Base-by-base conservation (phyloP, 2,329 filamentous ascomycete species). In the Thermothelomyces thermophilus region DNA sequence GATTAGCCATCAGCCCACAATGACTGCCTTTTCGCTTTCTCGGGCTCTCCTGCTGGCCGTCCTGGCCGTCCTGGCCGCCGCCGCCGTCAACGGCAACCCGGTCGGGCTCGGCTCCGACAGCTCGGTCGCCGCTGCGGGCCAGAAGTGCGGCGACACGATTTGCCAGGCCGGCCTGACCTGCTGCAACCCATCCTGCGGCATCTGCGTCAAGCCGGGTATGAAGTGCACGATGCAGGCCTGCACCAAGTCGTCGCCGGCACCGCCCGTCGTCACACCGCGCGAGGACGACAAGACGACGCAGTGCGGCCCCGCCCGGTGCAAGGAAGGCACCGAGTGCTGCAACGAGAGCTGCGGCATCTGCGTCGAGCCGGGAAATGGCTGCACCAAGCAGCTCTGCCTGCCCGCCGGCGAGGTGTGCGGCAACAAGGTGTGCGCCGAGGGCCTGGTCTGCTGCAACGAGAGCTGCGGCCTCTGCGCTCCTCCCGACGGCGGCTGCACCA, bases 391-490 rank as follows among this genome's bases (percentile, higher is more conserved):
- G 39, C n/a, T 56, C 35, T 61, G 59, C 37, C 22, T 26, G 22
- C 36, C 51, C 8, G 48, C 33, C 14, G 41, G 34, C n/a, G 41
- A 47, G 11, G 31, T 49, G 19, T 61, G 59, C 47, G 59, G 59
- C 20, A 53, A 54, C 9, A 51, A 20, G 1, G 46, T 52, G 6
- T 62, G 60, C 41, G 5, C 45, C 0, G 11, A 16, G 3, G 58
- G 52, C 1, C 9, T 50, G 2, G 41, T 48, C 17, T 62, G 58
- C 50, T 61, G 60, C 48, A 62, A 62, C 42, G 10, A 39, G n/a
- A 57, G 55, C 48, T 62, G 60, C 26, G 56, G 58, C 2, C 56
- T 60, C 30, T 62, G 60, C 51, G 54, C 53, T 1, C 39, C 52
- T 3, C 53, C 55, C 1, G 50, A 41, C 2, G 56, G 45, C 2